A percentile compares a stretch with the other conserved stretches of the same genome.
phyloP scores from a whole-genome alignment of 768 basidiomycete genomes.

The Boletus rubescentipes region DNA sequence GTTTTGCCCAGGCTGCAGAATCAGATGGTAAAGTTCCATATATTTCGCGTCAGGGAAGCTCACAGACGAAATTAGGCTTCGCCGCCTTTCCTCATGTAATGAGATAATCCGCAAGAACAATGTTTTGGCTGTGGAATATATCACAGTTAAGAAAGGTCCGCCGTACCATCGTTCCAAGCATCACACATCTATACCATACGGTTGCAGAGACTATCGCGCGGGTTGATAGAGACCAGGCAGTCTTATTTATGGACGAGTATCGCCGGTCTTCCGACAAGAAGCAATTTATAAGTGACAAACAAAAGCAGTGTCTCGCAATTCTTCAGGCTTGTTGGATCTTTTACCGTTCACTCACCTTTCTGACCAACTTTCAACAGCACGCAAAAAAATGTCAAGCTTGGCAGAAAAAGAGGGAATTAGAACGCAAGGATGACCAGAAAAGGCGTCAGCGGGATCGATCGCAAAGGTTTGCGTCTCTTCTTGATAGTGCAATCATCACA shows the following conservation, averaged over 20 bases:
- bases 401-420: background rate
- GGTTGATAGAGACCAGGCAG: conserved; percentile 7
- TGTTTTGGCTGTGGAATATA: background rate
- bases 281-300: conserved; percentile 1
- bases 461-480: background rate
- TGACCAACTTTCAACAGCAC: conserved; percentile 1
- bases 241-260: conserved; percentile 10
- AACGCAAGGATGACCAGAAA: background rate
- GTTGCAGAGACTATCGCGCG: background rate
- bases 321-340: background rate
- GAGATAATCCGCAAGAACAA: background rate
- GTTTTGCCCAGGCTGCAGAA: conserved; percentile 8
- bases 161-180: background rate
- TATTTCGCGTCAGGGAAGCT: background rate
- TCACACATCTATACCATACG: background rate
- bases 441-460: background rate
- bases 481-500: background rate
- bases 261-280: background rate
- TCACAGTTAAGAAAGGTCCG: background rate
- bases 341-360: background rate
- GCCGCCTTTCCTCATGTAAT: background rate
- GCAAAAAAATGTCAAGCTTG: conserved; percentile 1
- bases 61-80: background rate
- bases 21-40: background rate
- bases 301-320: background rate